Base-by-base conservation (phyloP, 192 early-diverging fungal genomes). In the Coemansia sp. region DNA sequence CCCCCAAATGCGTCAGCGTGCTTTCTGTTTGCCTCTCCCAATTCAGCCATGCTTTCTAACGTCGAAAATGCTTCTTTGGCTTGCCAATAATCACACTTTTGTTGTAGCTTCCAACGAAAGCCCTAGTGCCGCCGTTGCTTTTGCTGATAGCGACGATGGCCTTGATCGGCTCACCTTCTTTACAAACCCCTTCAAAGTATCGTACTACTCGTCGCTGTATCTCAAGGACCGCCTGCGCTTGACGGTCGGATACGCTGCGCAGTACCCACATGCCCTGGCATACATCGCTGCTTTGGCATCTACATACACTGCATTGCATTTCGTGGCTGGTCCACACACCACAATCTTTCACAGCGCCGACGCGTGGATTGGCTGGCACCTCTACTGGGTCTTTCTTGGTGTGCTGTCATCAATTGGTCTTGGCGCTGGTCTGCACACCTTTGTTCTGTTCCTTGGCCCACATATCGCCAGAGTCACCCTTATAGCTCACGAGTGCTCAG, bases 361-460 rank as follows among this genome's bases (percentile, higher is more conserved):
- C 69, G 77, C 84, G 8, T 72, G 85, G 61, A 30, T 91, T 14
- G 59, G 84, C 19, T 98, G 94, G 94, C 92, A 92, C 75, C 86
- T 84, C 25, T 95, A 93, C 79, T 98, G 95, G 95, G 64, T 91
- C 13, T 55, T 88, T 8, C 79, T 98, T 23, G 95, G 95, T 6
- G 79, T 96, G 10, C 83, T 90, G 6, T 96, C 94, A 14, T 94
- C 94, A 6, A 89, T 98, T 45, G 95, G 95, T 4, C 83, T 98
- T 38, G 95, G 95, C 4, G 92, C 94, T 2, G 95, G 95, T 6
- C 81, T 98, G 56, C 95, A 96, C 74, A 96, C 95, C 7, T 98
- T 98, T 77, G 85, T 96, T 29, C 76, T 98, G 14, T 98, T 98
- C 62, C 79, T 98, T 30, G 94, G 93, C 4, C 95, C 95, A 6